Evolutionary conservation across 495 filamentous ascomycete species (phyloP), one percentile per base, ranked within the genome.

Genomic region (Hypoxylon fragiforme): DNA sequence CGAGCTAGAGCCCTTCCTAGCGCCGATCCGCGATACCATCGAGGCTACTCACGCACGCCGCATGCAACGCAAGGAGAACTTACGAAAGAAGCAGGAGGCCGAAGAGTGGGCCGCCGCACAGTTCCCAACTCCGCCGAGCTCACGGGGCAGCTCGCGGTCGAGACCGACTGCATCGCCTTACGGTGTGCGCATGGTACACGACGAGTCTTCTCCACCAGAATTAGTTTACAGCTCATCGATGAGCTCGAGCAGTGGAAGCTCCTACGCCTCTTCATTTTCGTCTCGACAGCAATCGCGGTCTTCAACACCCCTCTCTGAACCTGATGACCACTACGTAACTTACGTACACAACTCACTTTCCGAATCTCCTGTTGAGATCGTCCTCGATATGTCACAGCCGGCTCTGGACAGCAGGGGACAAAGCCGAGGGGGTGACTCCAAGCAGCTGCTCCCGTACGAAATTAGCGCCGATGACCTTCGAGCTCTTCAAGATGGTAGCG

Each of bases 1-100:
- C 37, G 90, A 95, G 66, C 78, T 97, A 7, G 91, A 97, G 56
- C 83, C 83, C 37, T 98, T 97, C 77, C 78, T 98, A 15, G 83
- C 81, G 11, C 92, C 92, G 22, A 90, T 97, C 67, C 87, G 90
- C 49, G 43, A 65, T 31, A 69, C 73, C 32, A 62, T 78, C 28
- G 60, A 67, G 60, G 63, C 63, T 14, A 57, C 69, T 44, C 65
- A 75, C 61, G 49, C 53, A 38, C 70, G 75, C 72, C 65, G 73
- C 69, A 51, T 70, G 69, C 52, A 75, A 66, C 73, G 73, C 63
- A 68, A 78, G 67, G 60, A 77, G 60, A 63, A 58, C 55, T 60
- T 62, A 44, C 63, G 66, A 45, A 55, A 61, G 60, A 57, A 66
- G 32, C 63, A 68, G 28, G 63, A 57, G 18, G 63, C 67, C 35